phyloP scores from a whole-genome alignment of 441 rosid species.

The Eutrema salsugineum region DNA sequence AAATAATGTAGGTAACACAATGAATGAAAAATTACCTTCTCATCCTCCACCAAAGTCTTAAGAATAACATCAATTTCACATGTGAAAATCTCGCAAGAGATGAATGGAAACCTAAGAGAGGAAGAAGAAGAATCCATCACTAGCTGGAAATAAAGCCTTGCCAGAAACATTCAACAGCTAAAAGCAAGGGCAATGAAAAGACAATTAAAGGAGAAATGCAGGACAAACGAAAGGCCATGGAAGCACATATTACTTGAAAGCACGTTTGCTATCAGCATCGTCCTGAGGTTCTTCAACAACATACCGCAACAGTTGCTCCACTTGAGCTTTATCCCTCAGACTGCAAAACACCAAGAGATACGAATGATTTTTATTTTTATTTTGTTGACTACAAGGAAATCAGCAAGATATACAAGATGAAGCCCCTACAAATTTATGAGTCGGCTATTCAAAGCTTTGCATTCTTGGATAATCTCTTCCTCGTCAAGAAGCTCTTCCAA shows the following conservation, averaged over 20 bases:
- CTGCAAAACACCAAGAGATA: conserved; percentile 37
- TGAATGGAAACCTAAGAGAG: conserved; percentile 79
- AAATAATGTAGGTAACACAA: neutral
- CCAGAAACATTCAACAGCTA: conserved; percentile 14
- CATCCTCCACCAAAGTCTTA: conserved; percentile 88
- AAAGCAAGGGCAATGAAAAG: neutral
- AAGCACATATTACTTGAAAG: conserved; percentile 69
- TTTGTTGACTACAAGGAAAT: neutral
- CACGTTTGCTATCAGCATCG: conserved; percentile 76
- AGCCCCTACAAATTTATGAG: conserved; percentile 78
- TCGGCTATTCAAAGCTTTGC: conserved; percentile 87
- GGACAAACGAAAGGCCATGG: neutral
- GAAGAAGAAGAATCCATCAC: conserved; percentile 7
- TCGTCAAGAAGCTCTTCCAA: conserved; percentile 91
- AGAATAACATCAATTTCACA: conserved; percentile 97
- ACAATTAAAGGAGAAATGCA: neutral
- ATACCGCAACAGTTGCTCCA: conserved; percentile 72
- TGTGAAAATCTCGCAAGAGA: conserved; percentile 95
- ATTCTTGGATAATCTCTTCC: conserved; percentile 94
- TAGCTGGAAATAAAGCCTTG: neutral
- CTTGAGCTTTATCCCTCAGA: conserved; percentile 70
- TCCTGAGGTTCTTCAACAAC: conserved; percentile 77
- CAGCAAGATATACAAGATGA: neutral
- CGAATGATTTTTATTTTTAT: too few species aligned
- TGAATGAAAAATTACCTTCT: conserved; percentile 49